Conservation (phyloP, 2,329 filamentous ascomycete genomes). For the Dendrostoma leiphaemia region DNA sequence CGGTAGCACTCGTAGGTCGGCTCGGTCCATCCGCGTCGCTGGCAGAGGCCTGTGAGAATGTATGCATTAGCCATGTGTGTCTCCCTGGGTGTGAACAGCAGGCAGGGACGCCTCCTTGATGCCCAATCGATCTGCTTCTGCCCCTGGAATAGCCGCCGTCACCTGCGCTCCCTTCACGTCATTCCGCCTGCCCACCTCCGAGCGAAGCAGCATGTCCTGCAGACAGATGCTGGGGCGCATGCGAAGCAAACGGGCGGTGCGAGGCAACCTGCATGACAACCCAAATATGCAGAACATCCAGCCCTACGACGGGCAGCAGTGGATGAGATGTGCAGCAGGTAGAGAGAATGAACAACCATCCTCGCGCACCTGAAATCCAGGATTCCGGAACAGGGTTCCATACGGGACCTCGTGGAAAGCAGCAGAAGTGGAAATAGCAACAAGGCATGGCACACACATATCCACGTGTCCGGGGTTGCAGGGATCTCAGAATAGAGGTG, state of each 20-base stretch:
- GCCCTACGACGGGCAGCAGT: constrained; percentile 23
- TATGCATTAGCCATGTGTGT: constrained; percentile 13
- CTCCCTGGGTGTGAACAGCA: constrained; percentile 11
- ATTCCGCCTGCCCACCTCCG: constrained; percentile 1
- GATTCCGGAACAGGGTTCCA: constrained; percentile 1
- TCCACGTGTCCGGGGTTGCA: constrained; percentile 2
- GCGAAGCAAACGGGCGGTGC: constrained; percentile 21
- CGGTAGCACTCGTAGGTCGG: constrained; percentile 83
- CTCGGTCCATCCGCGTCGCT: constrained; percentile 89
- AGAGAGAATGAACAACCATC: background rate
- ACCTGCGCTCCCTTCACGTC: constrained; percentile 8
- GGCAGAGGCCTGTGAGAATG: constrained; percentile 74
- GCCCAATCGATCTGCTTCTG: constrained; percentile 13
- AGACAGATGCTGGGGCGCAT: constrained; percentile 12
- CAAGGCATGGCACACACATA: constrained; percentile 7
- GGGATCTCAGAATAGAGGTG: constrained; percentile 10
- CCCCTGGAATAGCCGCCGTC: background rate
- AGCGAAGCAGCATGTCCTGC: constrained; percentile 9
- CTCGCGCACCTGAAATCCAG: constrained; percentile 1
- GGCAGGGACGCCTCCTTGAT: constrained; percentile 15
- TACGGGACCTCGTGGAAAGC: constrained; percentile 2
- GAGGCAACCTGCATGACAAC: constrained; percentile 33
- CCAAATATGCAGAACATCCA: constrained; percentile 30
- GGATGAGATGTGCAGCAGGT: constrained; percentile 7
- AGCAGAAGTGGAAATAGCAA: constrained; percentile 10